These are phyloP conservation scores for Aspergillus fumigatus DNA, from an alignment of 2,329 filamentous ascomycete genomes.

Conservation along the genomic window DNA sequence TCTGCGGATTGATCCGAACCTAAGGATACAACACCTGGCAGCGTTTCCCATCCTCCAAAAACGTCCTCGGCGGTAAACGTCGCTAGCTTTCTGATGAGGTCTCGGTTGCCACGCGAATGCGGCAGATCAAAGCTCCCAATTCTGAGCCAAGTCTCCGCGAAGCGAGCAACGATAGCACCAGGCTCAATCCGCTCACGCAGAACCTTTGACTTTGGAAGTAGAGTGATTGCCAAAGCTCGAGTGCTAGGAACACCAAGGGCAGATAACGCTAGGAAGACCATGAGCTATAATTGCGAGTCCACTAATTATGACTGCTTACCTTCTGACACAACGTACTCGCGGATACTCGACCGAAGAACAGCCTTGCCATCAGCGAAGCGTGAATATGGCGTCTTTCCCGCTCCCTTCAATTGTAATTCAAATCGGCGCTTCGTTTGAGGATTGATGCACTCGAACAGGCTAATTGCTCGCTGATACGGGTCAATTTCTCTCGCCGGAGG, in stretches of 20 bases:
- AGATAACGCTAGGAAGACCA: constrained; percentile 53
- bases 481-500: constrained; percentile 1
- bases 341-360: constrained; percentile 84
- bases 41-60: constrained; percentile 78
- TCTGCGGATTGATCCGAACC: constrained; percentile 37
- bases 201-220: constrained; percentile 69
- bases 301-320: constrained; percentile 34
- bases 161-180: constrained; percentile 86
- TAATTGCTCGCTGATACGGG: constrained; percentile 65
- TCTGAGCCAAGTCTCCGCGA: constrained; percentile 85
- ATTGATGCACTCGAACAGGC: constrained; percentile 84
- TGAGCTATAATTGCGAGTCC: neutral
- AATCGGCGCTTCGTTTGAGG: constrained; percentile 67
- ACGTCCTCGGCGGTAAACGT: constrained; percentile 86
- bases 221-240: constrained; percentile 74
- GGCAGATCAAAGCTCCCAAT: constrained; percentile 97
- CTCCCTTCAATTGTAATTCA: constrained; percentile 91
- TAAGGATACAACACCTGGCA: constrained; percentile 57
- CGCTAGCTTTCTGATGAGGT: constrained; percentile 66
- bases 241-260: constrained; percentile 83
- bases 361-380: constrained; percentile 95
- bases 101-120: constrained; percentile 72
- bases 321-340: constrained; percentile 92
- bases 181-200: constrained; percentile 77
- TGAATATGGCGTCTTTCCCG: constrained; percentile 88